These are phyloP conservation scores for Choanephora cucurbitarum DNA, from an alignment of 371 early-diverging fungal genomes.

Conservation along the genomic window DNA sequence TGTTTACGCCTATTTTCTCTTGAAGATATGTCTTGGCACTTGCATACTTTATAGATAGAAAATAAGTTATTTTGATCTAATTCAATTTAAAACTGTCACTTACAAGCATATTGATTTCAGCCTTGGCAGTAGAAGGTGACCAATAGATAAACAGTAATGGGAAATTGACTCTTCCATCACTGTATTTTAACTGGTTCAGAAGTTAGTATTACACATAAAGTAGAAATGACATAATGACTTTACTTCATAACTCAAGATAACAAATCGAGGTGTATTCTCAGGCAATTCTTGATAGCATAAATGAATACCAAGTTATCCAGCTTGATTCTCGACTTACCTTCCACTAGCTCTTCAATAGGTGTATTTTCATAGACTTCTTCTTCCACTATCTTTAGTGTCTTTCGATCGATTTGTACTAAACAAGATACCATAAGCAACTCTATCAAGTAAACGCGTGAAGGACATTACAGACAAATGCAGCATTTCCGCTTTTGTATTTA, in stretches of 20 bases:
- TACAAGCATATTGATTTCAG: conserved; percentile 64
- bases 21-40: conserved; percentile 68
- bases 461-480: conserved; percentile 63
- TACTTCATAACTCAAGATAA: conserved; percentile 69
- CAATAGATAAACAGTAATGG: conserved; percentile 71
- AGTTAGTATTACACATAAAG: no score
- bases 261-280: conserved; percentile 68
- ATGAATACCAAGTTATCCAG: not conserved
- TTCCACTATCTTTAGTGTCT: conserved; percentile 52
- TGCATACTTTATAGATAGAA: conserved; percentile 50
- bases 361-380: conserved; percentile 56
- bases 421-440: not conserved
- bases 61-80: not conserved
- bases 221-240: not conserved
- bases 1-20: conserved; percentile 51
- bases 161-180: conserved; percentile 67
- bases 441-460: not conserved
- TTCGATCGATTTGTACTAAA: conserved; percentile 61
- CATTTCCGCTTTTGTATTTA: conserved; percentile 59
- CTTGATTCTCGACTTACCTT: conserved; percentile 40
- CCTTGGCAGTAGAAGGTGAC: conserved; percentile 59
- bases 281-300: conserved; percentile 56
- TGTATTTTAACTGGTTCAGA: conserved; percentile 43
- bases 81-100: conserved; percentile 1
- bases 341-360: conserved; percentile 62